These are phyloP conservation scores for Jaminaea rosea DNA, from an alignment of 1,284 basidiomycete species.

Conservation along the genomic window DNA sequence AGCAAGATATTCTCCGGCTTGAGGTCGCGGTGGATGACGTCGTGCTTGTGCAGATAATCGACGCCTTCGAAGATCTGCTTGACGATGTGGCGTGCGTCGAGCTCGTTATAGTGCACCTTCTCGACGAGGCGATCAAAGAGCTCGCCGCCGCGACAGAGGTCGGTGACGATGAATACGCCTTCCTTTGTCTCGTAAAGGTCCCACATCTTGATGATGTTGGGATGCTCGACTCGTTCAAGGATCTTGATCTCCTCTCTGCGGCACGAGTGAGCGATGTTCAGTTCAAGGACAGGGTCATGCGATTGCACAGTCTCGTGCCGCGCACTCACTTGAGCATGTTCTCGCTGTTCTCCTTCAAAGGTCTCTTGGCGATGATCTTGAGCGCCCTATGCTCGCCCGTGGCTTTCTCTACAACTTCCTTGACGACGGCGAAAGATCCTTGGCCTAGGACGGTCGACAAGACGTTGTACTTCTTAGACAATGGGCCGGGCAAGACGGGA, in stretches of 20 bases:
- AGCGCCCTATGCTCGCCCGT: conserved; percentile 37
- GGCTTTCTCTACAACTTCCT: conserved; percentile 20
- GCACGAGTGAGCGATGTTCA: conserved; percentile 2
- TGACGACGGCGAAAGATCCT: conserved; percentile 44
- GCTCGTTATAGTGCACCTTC: conserved; percentile 40
- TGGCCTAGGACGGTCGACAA: conserved; percentile 28
- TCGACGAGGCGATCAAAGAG: conserved; percentile 43
- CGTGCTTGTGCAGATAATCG: conserved; percentile 38
- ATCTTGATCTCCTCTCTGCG: conserved; percentile 42
- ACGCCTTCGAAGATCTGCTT: conserved; percentile 40
- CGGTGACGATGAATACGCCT: conserved; percentile 44
- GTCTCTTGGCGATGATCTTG: conserved; percentile 45
- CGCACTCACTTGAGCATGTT: conserved; percentile 41
- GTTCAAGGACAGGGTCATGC: no score
- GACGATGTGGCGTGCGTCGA: conserved; percentile 42
- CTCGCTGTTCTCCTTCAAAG: conserved; percentile 38
- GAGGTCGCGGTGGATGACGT: conserved; percentile 44
- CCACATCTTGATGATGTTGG: conserved; percentile 44
- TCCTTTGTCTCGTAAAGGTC: conserved; percentile 46
- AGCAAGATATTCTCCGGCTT: conserved; percentile 46
- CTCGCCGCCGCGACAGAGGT: conserved; percentile 42
- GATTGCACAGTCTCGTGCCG: no score
- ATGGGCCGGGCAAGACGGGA: conserved; percentile 28
- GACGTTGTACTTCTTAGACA: conserved; percentile 39
- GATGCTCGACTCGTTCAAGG: conserved; percentile 34